Evolutionary conservation across 352 stramenopile species (phyloP).

Genomic region (Globisporangium paddicum): DNA sequence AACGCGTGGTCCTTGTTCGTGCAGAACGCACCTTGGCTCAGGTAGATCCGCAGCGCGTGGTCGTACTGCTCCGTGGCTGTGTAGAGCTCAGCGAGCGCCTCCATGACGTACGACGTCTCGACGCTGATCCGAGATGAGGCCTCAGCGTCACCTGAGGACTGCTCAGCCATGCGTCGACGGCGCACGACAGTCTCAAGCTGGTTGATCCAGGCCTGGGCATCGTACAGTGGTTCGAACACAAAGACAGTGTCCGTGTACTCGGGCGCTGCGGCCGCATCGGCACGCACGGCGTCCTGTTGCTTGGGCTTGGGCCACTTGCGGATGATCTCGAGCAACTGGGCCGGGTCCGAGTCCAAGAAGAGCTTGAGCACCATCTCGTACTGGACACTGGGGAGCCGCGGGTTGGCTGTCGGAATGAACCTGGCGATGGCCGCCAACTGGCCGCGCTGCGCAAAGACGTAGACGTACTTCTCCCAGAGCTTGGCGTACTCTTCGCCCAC

Average conservation of each 20-base stretch:
- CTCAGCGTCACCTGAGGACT: conserved; percentile 14
- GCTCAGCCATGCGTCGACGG: conserved; percentile 62
- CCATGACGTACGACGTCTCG: conserved; percentile 80
- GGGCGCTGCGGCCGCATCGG: conserved; percentile 21
- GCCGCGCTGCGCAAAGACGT: conserved; percentile 75
- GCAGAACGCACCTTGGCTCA: conserved; percentile 80
- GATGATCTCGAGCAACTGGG: conserved; percentile 69
- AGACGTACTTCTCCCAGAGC: conserved; percentile 86
- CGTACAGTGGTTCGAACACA: conserved; percentile 75
- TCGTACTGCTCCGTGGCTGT: conserved; percentile 80
- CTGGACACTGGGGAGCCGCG: conserved; percentile 57
- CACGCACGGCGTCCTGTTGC: conserved; percentile 27
- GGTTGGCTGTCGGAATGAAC: conserved; percentile 67
- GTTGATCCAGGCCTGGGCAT: conserved; percentile 78
- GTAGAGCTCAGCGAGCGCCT: conserved; percentile 77
- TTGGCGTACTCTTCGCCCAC: conserved; percentile 57
- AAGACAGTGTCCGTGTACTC: conserved; percentile 71
- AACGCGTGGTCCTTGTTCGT: conserved; percentile 85
- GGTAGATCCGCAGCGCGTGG: conserved; percentile 77
- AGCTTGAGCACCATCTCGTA: conserved; percentile 87
- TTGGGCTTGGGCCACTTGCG: conserved; percentile 80
- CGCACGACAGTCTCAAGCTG: conserved; percentile 73
- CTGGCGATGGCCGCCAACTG: conserved; percentile 68
- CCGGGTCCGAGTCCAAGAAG: conserved; percentile 77
- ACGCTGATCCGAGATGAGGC: conserved; percentile 47